Percentiles rank a stretch among this genome's conserved stretches.
These are phyloP conservation scores for Erigeron canadensis DNA, from an alignment of 129 eudicot species.

Conservation along the genomic window DNA sequence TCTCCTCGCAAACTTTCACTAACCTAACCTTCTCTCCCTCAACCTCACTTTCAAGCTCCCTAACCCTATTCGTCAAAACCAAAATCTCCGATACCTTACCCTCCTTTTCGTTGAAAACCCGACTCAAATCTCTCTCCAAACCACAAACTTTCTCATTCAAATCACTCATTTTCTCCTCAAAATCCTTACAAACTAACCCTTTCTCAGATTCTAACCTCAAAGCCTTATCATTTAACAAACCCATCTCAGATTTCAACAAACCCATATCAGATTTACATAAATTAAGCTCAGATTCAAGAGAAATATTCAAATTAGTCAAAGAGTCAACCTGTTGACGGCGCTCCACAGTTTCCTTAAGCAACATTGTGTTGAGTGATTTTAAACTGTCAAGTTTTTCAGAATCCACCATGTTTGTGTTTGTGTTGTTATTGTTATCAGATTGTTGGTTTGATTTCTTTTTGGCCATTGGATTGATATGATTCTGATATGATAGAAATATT, in stretches of 20 bases:
- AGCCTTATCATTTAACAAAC: slow-evolving; percentile 36
- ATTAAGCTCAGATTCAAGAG: slow-evolving; percentile 55
- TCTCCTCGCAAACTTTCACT: slow-evolving; percentile 36
- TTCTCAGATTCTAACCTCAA: slow-evolving; percentile 48
- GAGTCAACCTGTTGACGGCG: slow-evolving; percentile 73
- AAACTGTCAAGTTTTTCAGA: slow-evolving; percentile 56
- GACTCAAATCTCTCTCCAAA: slow-evolving; percentile 39
- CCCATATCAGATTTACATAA: slow-evolving; percentile 46
- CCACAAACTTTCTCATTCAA: slow-evolving; percentile 23
- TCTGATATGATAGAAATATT: slow-evolving; percentile 1
- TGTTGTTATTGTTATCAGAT: slow-evolving; percentile 28
- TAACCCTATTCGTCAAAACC: slow-evolving; percentile 31
- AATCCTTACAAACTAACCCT: slow-evolving; percentile 35
- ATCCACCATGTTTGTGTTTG: slow-evolving; percentile 22
- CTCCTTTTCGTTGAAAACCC: slow-evolving; percentile 33
- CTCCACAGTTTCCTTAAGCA: slow-evolving; percentile 68
- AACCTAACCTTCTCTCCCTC: slow-evolving; percentile 39
- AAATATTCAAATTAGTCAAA: slow-evolving; percentile 31
- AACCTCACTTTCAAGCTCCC: slow-evolving; percentile 36
- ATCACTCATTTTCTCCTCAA: slow-evolving; percentile 30
- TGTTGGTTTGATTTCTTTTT: slow-evolving; percentile 58
- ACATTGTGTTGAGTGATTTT: slow-evolving; percentile 61
- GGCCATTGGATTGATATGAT: slow-evolving; percentile 56
- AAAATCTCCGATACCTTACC: slow-evolving; percentile 46
- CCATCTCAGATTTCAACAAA: slow-evolving; percentile 40